Conservation (phyloP, 169 alveolate genomes). For the Eimeria sp. region DNA sequence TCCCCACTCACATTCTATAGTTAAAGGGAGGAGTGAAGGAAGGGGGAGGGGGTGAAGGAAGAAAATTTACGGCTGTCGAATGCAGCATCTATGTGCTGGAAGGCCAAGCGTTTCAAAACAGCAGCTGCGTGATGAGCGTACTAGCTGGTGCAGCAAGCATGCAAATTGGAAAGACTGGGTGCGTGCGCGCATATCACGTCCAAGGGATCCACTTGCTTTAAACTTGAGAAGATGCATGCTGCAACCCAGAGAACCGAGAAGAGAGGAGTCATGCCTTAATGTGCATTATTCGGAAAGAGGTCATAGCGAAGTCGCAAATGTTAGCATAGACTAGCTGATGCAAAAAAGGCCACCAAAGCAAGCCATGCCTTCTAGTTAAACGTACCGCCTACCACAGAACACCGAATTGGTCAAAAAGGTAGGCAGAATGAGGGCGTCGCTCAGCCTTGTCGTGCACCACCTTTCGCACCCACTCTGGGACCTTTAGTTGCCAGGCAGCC, state of each 20-base stretch:
- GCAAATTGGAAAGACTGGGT: not conserved
- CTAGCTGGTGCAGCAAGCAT: conserved; percentile 15
- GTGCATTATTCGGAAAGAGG: not conserved
- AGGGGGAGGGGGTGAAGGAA: not conserved
- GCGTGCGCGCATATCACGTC: not conserved
- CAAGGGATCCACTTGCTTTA: not conserved
- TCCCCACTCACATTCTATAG: not conserved
- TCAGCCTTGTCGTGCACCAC: not conserved
- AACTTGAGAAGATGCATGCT: not conserved
- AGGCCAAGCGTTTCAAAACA: not conserved
- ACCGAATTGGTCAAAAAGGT: not conserved
- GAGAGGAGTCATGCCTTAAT: not conserved
- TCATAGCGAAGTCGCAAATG: not conserved
- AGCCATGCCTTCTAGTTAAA: not conserved
- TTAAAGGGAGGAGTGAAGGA: not conserved
- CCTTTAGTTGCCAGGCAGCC: not conserved
- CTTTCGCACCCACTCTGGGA: not conserved
- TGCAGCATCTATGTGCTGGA: not conserved
- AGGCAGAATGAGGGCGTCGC: not conserved
- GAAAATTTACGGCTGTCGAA: not conserved
- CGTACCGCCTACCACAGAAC: not conserved
- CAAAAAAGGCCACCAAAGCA: not conserved
- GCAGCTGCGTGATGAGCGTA: not conserved
- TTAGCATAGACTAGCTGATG: not conserved
- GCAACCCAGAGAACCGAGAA: not conserved